A percentile compares a stretch with the other conserved stretches of the same genome.
Evolutionary conservation across 306 rosid species (phyloP).

Genomic region (Cicer chorassanicum): DNA sequence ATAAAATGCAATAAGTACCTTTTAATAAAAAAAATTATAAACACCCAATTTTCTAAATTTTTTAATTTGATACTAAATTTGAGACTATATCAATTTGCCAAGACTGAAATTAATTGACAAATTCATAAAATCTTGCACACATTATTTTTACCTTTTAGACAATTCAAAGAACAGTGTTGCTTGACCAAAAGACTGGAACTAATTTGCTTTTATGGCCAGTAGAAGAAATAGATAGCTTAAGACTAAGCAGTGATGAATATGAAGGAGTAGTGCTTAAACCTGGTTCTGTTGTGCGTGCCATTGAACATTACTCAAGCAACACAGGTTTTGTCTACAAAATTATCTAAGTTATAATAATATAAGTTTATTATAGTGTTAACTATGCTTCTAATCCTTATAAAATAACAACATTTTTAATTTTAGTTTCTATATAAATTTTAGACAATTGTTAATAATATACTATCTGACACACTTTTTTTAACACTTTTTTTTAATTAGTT

Average conservation of each 20-base stretch:
- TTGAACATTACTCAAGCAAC: conserved; percentile 61
- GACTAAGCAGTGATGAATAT: conserved; percentile 57
- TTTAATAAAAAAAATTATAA: not conserved
- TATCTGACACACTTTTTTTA: too few relatives aligned
- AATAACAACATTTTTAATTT: too few relatives aligned
- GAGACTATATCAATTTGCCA: not conserved
- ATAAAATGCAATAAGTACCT: too few relatives aligned
- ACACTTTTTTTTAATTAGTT: too few relatives aligned
- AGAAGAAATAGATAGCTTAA: conserved; percentile 75
- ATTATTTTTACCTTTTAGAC: conserved; percentile 49
- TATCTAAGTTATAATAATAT: not conserved
- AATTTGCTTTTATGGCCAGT: conserved; percentile 75
- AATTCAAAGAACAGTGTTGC: conserved; percentile 73
- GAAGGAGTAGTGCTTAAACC: conserved; percentile 55
- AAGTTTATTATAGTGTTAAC: too few relatives aligned
- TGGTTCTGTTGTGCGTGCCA: conserved; percentile 56
- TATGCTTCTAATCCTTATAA: too few relatives aligned
- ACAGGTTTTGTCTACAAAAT: conserved; percentile 53
- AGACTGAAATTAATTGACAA: not conserved
- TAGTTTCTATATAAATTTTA: too few relatives aligned
- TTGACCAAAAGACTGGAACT: conserved; percentile 61
- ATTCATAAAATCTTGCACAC: not conserved
- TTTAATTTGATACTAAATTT: not conserved
- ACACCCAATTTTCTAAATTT: not conserved
- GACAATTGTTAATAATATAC: too few relatives aligned